Base-by-base conservation (phyloP, 768 basidiomycete species). In the Termitomyces sp. region DNA sequence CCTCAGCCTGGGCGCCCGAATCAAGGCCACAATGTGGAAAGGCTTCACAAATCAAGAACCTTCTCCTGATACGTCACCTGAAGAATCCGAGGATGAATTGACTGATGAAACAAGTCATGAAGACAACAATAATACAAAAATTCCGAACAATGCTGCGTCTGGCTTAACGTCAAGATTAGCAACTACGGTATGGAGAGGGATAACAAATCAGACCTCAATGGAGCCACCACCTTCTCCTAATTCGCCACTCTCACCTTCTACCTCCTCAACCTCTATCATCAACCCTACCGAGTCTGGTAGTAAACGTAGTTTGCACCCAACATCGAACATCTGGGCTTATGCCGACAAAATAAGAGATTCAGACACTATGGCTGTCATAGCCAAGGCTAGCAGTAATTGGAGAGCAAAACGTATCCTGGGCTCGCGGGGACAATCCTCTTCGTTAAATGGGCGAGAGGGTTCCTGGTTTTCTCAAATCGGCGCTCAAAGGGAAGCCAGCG, bases 381-480 rank as follows among this genome's bases (percentile, higher is more conserved):
- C 91, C 2, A 93, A 91, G 73, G 85, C 82, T 57, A 86, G 90
- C 71, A 88, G 82, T 28, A 92, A 92, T 63, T 90, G 87, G 87
- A 82, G 84, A 20, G 89, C 89, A 20, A 87, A 79, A 65, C 85
- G 87, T 16, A 66, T 87, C 49, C 65, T 81, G 58, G 75, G 75
- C n/a, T 64, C 76, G 28, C 82, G 81, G 81, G 71, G 75, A 33
- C 65, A 67, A 35, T 63, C 55, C 6, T 28, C 39, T 36, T 32
- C 24, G 20, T 52, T 46, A 8, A 22, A 48, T 45, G 35, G 24
- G 36, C 58, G 64, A 16, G 58, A 58, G 11, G 70, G 72, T 18
- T 44, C 57, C 35, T 20, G 40, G 45, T 45, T 63, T 20, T 38
- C 62, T 33, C 66, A 61, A 44, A n/a, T 60, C 28, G 42, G 46